These are phyloP conservation scores for Triglochin maritima DNA, from an alignment of 106 monocot genomes.

Conservation along the genomic window DNA sequence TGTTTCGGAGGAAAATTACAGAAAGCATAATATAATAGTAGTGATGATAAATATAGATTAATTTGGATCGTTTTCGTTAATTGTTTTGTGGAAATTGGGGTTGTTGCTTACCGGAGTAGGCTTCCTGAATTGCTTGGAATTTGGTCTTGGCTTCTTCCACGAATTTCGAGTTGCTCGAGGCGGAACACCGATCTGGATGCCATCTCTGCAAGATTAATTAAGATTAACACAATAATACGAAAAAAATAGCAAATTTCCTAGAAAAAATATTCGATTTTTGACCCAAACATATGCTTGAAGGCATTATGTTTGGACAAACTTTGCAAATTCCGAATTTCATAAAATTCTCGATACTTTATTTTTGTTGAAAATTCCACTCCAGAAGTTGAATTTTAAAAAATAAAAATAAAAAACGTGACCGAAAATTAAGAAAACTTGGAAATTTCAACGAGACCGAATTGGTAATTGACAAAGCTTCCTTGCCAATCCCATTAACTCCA, in stretches of 20 bases:
- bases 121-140: conserved; percentile 77
- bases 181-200: conserved; percentile 77
- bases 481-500: too few relatives aligned
- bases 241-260: too few relatives aligned
- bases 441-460: too few relatives aligned
- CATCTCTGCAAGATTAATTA: conserved; percentile 38
- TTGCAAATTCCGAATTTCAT: too few relatives aligned
- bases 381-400: background rate
- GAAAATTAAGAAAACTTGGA: background rate
- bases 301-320: background rate
- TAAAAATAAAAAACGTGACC: background rate
- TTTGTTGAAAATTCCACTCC: too few relatives aligned
- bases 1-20: conserved; percentile 14
- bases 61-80: background rate
- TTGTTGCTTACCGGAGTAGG: conserved; percentile 54
- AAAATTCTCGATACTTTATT: too few relatives aligned
- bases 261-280: background rate
- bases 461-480: too few relatives aligned
- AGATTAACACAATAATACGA: too few relatives aligned
- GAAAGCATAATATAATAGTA: background rate
- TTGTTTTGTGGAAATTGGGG: conserved; percentile 1
- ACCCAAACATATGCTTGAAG: background rate
- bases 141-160: conserved; percentile 60
- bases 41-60: background rate
- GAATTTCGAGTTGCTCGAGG: conserved; percentile 30